phyloP scores from a whole-genome alignment of 106 monocot species.

The Dioscorea zingiberensis region DNA sequence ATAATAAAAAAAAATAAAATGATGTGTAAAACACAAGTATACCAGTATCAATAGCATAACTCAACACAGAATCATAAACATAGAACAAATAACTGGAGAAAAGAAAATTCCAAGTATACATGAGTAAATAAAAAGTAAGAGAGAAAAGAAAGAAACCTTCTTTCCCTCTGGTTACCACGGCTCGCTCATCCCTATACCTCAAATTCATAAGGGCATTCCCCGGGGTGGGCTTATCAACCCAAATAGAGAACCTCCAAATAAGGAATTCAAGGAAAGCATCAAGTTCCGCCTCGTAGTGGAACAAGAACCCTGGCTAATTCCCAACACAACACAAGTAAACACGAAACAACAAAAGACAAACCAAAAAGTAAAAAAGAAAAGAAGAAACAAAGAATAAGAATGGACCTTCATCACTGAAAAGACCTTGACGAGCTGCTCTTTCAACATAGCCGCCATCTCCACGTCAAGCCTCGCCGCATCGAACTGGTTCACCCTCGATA shows the following conservation, averaged over 20 bases:
- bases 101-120: too few relatives aligned
- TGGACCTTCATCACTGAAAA: slow-evolving; percentile 90
- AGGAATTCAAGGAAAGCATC: slow-evolving; percentile 99
- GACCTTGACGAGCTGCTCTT: slow-evolving; percentile 93
- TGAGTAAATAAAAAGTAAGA: not conserved
- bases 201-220: slow-evolving; percentile 98
- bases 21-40: too few relatives aligned
- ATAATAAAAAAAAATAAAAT: too few relatives aligned
- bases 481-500: slow-evolving; percentile 96
- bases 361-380: not conserved
- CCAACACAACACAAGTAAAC: slow-evolving; percentile 23
- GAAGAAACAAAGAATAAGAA: not conserved
- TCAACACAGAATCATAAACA: too few relatives aligned
- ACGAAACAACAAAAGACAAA: not conserved
- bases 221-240: slow-evolving; percentile 98
- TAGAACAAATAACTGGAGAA: too few relatives aligned
- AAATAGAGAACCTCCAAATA: slow-evolving; percentile 99
- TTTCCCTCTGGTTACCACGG: slow-evolving; percentile 34
- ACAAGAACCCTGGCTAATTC: slow-evolving; percentile 97
- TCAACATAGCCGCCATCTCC: slow-evolving; percentile 97
- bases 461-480: slow-evolving; percentile 95
- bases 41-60: too few relatives aligned
- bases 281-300: slow-evolving; percentile 94
- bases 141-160: slow-evolving; percentile 39
- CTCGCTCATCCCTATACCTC: slow-evolving; percentile 87